Conservation (phyloP, 2,329 filamentous ascomycete species). For the Botryotinia globosa region DNA sequence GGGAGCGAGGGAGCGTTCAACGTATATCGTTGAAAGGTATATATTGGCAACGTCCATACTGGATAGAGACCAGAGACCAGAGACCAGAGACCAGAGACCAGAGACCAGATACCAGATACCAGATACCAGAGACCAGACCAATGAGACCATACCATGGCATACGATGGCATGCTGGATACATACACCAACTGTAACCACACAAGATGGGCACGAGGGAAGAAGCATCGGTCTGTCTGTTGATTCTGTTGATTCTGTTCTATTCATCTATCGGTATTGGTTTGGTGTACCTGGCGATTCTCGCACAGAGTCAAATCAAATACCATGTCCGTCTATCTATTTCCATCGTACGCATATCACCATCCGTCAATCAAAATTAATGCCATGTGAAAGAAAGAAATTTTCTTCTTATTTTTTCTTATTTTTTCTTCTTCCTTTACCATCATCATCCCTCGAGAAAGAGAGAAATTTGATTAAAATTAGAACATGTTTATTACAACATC, state of each 20-base stretch:
- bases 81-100: neutral
- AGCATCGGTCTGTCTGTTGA: neutral
- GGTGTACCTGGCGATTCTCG: neutral
- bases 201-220: neutral
- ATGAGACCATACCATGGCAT: neutral
- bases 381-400: neutral
- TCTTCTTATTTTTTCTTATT: neutral
- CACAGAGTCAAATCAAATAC: neutral
- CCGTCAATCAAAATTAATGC: neutral
- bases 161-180: too few species aligned
- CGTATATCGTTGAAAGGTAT: neutral
- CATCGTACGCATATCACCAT: neutral
- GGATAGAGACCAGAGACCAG: neutral
- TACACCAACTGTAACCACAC: neutral
- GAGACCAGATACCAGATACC: neutral
- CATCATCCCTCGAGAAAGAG: neutral
- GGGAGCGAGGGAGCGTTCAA: neutral
- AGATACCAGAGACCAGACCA: neutral
- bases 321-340: neutral
- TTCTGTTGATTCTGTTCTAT: neutral
- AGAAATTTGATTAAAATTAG: neutral
- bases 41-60: neutral
- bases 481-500: neutral
- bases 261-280: neutral
- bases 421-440: neutral